phyloP scores from a whole-genome alignment of 202 grass and related monocot genomes.

The Tripidium arundinaceum region DNA sequence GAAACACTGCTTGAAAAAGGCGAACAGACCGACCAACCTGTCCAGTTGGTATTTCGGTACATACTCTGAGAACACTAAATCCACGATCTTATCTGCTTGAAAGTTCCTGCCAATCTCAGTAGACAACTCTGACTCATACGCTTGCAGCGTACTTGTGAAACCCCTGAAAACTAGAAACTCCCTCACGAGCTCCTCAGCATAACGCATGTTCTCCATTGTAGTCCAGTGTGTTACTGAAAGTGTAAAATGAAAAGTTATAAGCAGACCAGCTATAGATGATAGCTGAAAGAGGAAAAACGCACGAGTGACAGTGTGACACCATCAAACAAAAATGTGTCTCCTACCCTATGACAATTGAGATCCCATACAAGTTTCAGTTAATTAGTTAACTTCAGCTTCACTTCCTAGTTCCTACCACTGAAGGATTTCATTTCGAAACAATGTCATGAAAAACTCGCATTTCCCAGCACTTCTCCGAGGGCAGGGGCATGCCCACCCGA shows the following conservation, averaged over 20 bases:
- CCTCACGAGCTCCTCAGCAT: constrained; percentile 75
- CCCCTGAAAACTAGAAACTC: constrained; percentile 93
- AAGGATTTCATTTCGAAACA: constrained; percentile 9
- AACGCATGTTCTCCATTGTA: constrained; percentile 83
- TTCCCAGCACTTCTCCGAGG: neutral
- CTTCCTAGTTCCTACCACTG: neutral
- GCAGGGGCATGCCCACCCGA: too few species aligned
- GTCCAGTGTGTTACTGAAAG: constrained; percentile 20
- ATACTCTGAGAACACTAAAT: constrained; percentile 82
- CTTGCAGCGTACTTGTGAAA: constrained; percentile 69
- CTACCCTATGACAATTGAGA: neutral
- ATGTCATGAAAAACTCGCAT: neutral
- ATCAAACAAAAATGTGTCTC: neutral
- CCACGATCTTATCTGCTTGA: constrained; percentile 84
- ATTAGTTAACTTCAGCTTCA: neutral
- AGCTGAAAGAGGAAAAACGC: neutral
- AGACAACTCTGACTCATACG: constrained; percentile 72
- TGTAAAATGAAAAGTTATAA: neutral
- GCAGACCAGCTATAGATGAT: neutral
- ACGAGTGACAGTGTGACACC: neutral
- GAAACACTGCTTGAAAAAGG: constrained; percentile 86
- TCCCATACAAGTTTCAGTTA: neutral
- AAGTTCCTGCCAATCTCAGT: constrained; percentile 83
- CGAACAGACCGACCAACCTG: constrained; percentile 58
- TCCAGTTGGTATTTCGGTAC: constrained; percentile 74